These are phyloP conservation scores for Torulaspora gathmanii DNA, from an alignment of 805 yeast genomes.

Conservation along the genomic window DNA sequence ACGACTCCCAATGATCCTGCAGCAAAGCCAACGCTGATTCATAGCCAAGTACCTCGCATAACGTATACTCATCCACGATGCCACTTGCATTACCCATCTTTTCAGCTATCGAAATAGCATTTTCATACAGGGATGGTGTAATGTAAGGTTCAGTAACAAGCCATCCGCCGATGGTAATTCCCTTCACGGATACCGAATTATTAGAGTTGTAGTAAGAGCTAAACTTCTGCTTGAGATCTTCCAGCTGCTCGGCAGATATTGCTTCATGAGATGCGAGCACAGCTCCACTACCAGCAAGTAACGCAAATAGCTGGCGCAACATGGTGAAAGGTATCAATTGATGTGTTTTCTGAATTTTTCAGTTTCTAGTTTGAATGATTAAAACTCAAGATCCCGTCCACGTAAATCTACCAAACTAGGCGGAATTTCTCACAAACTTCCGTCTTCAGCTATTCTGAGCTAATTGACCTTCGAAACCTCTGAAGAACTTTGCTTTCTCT, in stretches of 20 bases:
- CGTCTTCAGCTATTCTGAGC: not conserved
- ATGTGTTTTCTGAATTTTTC: not conserved
- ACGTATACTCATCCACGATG: constrained; percentile 56
- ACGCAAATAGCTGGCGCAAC: not conserved
- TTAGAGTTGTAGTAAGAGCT: constrained; percentile 3
- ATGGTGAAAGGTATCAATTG: not conserved
- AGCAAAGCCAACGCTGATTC: constrained; percentile 42
- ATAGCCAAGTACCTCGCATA: constrained; percentile 46
- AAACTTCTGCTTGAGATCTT: constrained; percentile 6
- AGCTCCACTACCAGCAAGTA: not conserved
- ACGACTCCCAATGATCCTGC: constrained; percentile 51
- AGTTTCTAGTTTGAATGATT: not conserved
- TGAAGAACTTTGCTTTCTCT: too few species aligned
- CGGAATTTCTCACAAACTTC: not conserved
- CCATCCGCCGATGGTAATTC: constrained; percentile 69
- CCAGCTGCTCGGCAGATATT: constrained; percentile 1
- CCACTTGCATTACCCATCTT: constrained; percentile 28
- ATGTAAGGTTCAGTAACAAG: constrained; percentile 65
- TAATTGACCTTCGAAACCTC: not conserved
- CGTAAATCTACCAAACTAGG: not conserved
- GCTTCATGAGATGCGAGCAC: not conserved
- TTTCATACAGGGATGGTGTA: constrained; percentile 56
- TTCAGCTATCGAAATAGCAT: constrained; percentile 29
- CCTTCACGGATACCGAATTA: constrained; percentile 24
- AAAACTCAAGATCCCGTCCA: not conserved